phyloP scores from a whole-genome alignment of 1,284 basidiomycete species.

The Microstroma glucosiphilum region DNA sequence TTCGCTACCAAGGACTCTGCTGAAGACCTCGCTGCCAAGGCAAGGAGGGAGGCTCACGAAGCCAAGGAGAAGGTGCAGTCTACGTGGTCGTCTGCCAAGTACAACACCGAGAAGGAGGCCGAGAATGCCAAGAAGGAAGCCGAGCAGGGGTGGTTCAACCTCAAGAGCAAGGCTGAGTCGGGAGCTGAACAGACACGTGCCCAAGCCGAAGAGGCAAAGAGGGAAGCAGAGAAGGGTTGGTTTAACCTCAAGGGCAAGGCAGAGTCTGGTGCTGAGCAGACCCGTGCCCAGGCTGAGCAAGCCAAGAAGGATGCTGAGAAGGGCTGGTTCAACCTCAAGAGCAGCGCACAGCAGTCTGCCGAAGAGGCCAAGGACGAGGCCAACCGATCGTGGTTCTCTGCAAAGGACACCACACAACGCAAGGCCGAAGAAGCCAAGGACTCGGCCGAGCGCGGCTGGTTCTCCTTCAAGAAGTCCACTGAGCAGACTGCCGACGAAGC shows the following conservation, averaged over 20 bases:
- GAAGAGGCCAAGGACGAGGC: slow-evolving; percentile 14
- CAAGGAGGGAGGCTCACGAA: slow-evolving; percentile 16
- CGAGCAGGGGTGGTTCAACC: slow-evolving; percentile 15
- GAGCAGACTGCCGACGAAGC: slow-evolving; percentile 14
- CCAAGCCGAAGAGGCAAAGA: slow-evolving; percentile 15
- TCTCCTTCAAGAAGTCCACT: slow-evolving; percentile 10
- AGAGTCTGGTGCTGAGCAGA: slow-evolving; percentile 19
- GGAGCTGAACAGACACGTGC: slow-evolving; percentile 10
- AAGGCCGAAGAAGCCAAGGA: slow-evolving; percentile 22
- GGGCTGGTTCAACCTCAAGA: slow-evolving; percentile 24
- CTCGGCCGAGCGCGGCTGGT: slow-evolving; percentile 24
- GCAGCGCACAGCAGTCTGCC: slow-evolving; percentile 12
- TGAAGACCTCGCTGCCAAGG: slow-evolving; percentile 8
- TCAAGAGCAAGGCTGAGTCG: slow-evolving; percentile 13
- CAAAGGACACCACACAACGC: slow-evolving; percentile 5
- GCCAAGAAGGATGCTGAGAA: slow-evolving; percentile 17
- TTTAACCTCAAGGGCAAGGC: slow-evolving; percentile 15
- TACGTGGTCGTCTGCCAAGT: slow-evolving; percentile 12
- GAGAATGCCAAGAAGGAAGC: slow-evolving; percentile 14
- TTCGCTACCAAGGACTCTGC: slow-evolving; percentile 7
- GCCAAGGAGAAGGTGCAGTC: slow-evolving; percentile 15
- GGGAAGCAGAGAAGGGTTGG: neutral
- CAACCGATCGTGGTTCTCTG: slow-evolving; percentile 1
- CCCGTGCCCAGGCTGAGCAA: slow-evolving; percentile 14
- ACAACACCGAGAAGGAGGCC: slow-evolving; percentile 10